These are phyloP conservation scores for Aspergillus egyptiacus DNA, from an alignment of 495 filamentous ascomycete species.

Conservation along the genomic window DNA sequence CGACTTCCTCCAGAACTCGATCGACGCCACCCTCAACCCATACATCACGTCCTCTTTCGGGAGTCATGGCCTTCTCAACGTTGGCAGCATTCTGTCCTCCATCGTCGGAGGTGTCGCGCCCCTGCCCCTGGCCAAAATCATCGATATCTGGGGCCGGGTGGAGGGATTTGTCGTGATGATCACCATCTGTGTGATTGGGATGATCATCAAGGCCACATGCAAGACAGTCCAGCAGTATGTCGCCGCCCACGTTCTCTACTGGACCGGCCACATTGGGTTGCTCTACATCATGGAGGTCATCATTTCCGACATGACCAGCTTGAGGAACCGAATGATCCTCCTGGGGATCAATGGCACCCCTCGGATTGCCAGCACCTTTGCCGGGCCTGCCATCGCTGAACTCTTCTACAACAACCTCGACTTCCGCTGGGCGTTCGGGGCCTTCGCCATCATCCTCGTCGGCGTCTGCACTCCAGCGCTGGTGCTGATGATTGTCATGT, in stretches of 20 bases:
- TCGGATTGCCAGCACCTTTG: constrained; percentile 47
- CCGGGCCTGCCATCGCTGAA: constrained; percentile 8
- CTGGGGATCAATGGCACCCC: constrained; percentile 51
- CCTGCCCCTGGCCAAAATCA: too few relatives aligned
- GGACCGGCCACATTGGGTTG: constrained; percentile 44
- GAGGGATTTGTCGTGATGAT: constrained; percentile 45
- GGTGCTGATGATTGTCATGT: too few relatives aligned
- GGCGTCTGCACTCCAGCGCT: constrained; percentile 42
- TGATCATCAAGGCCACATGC: constrained; percentile 47
- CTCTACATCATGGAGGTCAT: constrained; percentile 50
- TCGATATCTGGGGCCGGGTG: too few relatives aligned
- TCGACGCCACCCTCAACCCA: too few relatives aligned
- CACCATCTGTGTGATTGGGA: constrained; percentile 30
- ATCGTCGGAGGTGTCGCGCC: too few relatives aligned
- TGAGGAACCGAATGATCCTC: constrained; percentile 52
- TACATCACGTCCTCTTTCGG: too few relatives aligned
- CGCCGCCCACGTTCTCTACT: constrained; percentile 48
- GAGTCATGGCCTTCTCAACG: too few relatives aligned
- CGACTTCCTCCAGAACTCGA: too few relatives aligned
- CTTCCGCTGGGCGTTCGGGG: constrained; percentile 57
- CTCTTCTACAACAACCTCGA: constrained; percentile 9
- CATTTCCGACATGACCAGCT: constrained; percentile 54
- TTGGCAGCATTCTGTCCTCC: too few relatives aligned
- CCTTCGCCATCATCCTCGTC: constrained; percentile 51
- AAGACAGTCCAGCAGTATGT: constrained; percentile 40